Base-by-base conservation (phyloP, 345 rosid genomes). In the Sisymbrium altissimum region DNA sequence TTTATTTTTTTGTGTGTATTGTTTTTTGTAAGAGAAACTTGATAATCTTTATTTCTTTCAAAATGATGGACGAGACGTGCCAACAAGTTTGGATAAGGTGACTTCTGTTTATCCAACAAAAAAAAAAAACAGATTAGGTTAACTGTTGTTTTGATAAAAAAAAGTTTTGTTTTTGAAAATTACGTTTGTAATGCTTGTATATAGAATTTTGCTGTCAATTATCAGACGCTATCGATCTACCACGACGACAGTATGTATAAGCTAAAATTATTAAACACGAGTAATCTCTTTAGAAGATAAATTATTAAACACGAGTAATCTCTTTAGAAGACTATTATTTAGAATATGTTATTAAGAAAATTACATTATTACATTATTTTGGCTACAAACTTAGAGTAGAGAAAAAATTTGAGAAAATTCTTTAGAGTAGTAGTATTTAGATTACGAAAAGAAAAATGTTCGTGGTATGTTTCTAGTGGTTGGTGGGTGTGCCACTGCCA, bases 381-480 rank as follows among this genome's bases (percentile, higher is more conserved):
- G n/a, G n/a, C n/a, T n/a, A n/a, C n/a, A n/a, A n/a, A n/a, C n/a
- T n/a, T n/a, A n/a, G n/a, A n/a, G n/a, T n/a, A n/a, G n/a, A n/a
- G n/a, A n/a, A n/a, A n/a, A n/a, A n/a, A n/a, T n/a, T n/a, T n/a
- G n/a, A n/a, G n/a, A n/a, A n/a, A n/a, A n/a, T n/a, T n/a, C n/a
- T n/a, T n/a, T n/a, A n/a, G n/a, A n/a, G n/a, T n/a, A n/a, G n/a
- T n/a, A n/a, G n/a, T n/a, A n/a, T 23, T 23, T 23, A 23, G 25
- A 23, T 23, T 23, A 23, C 2, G 25, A 23, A 23, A 23, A 23
- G 25, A 23, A 12, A n/a, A 62, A 27, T 17, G 32, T 15, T 33
- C 68, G 25, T 64, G 55, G 44, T 35, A 46, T 33, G 30, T 52
- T 65, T 64, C 39, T 48, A 65, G 57, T 65, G 58, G 44, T 65